Conservation (phyloP, 2,329 filamentous ascomycete species). For the Atkinsonella texensis region DNA sequence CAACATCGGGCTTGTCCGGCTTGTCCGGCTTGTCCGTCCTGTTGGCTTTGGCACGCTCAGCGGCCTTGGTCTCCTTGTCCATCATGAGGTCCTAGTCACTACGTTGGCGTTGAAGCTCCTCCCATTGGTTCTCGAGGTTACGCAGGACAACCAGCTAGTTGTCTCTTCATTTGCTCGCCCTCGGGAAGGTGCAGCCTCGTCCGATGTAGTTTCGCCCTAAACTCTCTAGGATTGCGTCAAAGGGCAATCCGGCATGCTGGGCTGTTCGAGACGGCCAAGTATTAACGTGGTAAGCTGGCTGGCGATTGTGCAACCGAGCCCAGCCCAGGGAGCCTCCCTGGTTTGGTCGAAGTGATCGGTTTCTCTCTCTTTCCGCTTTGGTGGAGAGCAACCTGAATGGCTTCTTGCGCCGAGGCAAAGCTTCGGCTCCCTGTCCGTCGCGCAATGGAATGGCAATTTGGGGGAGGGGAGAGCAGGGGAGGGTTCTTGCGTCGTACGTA, state of each 20-base stretch:
- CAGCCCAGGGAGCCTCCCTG: background rate
- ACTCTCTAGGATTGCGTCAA: background rate
- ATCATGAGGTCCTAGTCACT: conserved; percentile 21
- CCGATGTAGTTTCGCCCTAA: background rate
- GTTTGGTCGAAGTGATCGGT: background rate
- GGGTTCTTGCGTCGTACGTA: background rate
- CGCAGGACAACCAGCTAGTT: conserved; percentile 17
- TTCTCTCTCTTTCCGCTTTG: background rate
- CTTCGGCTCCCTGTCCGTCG: background rate
- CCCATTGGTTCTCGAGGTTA: conserved; percentile 20
- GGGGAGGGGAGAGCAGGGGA: no score
- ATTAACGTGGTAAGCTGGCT: background rate
- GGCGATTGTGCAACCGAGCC: background rate
- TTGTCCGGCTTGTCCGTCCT: conserved; percentile 14
- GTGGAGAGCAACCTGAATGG: background rate
- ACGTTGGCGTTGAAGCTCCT: conserved; percentile 9
- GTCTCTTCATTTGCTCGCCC: conserved; percentile 18
- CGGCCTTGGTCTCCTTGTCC: conserved; percentile 19
- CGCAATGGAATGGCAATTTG: background rate
- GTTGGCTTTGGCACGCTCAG: conserved; percentile 18
- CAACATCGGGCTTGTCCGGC: conserved; percentile 8
- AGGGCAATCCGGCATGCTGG: conserved; percentile 6
- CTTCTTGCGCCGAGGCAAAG: background rate
- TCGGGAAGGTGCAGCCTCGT: conserved; percentile 17
- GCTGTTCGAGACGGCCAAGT: conserved; percentile 1